Base-by-base conservation (phyloP, 305 asterid species). In the Fraxinus sp. region DNA sequence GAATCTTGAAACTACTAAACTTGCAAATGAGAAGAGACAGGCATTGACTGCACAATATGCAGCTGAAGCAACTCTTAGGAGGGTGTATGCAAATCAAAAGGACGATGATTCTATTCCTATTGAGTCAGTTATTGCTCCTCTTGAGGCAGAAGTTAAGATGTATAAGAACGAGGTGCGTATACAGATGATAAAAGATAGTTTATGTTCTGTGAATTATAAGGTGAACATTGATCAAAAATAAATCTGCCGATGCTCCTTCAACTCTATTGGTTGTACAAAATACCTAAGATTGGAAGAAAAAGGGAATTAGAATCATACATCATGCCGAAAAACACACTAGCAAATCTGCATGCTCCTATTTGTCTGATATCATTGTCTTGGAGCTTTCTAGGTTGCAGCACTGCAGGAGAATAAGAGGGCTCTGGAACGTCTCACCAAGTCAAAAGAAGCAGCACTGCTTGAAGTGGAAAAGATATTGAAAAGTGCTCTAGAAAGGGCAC, bases 31-130 rank as follows among this genome's bases (percentile, higher is more conserved):
- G 79, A 94, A 92, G 88, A 93, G 85, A 87, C 97, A 88, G 84
- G 97, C 98, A 44, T 36, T 94, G 84, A 84, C 94, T 80, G 99
- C 98, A 79, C 98, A 94, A 84, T 93, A 90, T 90, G 98, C 99
- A 66, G 98, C 97, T 74, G 99, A 96, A 89, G 89, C 95, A 24
- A 91, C 98, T 78, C 98, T 96, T 66, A 82, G 98, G 84, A 89
- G 98, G 87, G 99, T 94, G 44, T 91, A 96, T 11, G 92, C 94
- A 35, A 84, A 88, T 82, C 94, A 94, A 78, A 94, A 94, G 81
- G 98, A 96, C 28, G 93, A 93, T 55, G 93, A 92, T 74, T 79
- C 87, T 64, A 75, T 90, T 83, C 94, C 97, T 32, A 86, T 94
- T 37, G 97, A 93, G 82, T 85, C 91, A 7, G 75, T 95, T 87